These are phyloP conservation scores for Rhodomyrtus psidioides DNA, from an alignment of 441 rosid genomes.

Conservation along the genomic window DNA sequence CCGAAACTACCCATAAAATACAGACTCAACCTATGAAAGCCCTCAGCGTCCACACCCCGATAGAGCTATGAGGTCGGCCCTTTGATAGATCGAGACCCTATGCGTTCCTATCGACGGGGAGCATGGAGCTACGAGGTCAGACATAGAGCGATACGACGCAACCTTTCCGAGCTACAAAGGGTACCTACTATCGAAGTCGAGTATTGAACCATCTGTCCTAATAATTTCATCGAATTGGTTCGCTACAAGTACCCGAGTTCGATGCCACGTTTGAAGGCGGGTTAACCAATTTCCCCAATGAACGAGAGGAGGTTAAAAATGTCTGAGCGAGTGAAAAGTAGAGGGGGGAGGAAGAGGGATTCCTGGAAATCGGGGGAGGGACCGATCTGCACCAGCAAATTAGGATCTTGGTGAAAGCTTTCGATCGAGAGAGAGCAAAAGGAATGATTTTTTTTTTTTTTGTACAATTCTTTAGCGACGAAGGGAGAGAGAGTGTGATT, in stretches of 20 bases:
- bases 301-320: not conserved
- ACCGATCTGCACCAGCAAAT: not conserved
- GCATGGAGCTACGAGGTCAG: not conserved
- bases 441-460: not conserved
- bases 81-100: too few species aligned
- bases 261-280: not conserved
- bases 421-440: not conserved
- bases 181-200: not conserved
- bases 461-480: not conserved
- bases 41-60: too few species aligned
- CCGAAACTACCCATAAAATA: too few species aligned
- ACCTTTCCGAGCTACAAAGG: not conserved
- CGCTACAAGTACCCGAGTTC: rapidly evolving
- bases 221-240: not conserved
- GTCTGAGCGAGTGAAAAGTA: not conserved
- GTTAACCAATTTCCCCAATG: not conserved
- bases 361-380: not conserved
- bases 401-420: not conserved
- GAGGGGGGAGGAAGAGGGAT: not conserved
- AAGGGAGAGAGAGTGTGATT: not conserved
- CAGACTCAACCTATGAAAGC: too few species aligned
- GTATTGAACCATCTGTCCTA: not conserved
- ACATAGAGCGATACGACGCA: not conserved
- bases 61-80: not conserved
- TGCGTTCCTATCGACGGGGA: too few species aligned